Evolutionary conservation across 371 early-diverging fungal genomes (phyloP), one percentile per base, ranked within the genome.

Genomic region (Circinella umbellata): DNA sequence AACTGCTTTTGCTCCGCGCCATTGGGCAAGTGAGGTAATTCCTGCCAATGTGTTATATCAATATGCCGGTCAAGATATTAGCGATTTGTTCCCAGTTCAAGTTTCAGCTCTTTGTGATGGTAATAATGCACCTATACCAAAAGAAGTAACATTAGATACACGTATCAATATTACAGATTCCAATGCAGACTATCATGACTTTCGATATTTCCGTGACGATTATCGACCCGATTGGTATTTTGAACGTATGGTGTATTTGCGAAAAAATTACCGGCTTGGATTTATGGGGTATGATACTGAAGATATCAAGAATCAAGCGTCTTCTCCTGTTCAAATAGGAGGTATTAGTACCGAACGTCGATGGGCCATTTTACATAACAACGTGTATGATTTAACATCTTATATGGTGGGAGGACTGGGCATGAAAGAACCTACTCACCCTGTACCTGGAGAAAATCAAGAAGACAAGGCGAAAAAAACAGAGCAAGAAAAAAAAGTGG

Each of bases 11-110:
- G 86, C 87, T 7, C 86, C 88, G 54, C 79, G 80, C 38, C 86
- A 87, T 46, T 84, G 84, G 84, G 84, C 84, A 9, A 76, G 79
- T 8, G 81, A 83, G 65, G 82, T 84, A 9, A 82, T 84, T 48
- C 79, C 84, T 3, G 69, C 76, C 0, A 70, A 64, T 11, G 77
- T 80, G 4, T 48, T 84, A 3, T 76, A 72, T 18, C 86, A 91
- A 61, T 92, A 92, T 68, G 89, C 90, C 0, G 93, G 93, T 8
- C 79, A 84, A 69, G 93, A 93, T 70, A 77, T 91, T 35, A 88
- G 90, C 11, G 85, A 82, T 68, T 74, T 89, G 42, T 94, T 94
- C 74, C 94, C 94, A 0, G 84, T 93, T 15, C 94, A 94, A 75
- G 85, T 92, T 6, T 92, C 84, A 17, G 80, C 82, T n/a, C 61